Percentiles rank a stretch among this genome's conserved stretches.
phyloP scores from a whole-genome alignment of 176 grass and related monocot species.

The Echinochloa phyllopogon region DNA sequence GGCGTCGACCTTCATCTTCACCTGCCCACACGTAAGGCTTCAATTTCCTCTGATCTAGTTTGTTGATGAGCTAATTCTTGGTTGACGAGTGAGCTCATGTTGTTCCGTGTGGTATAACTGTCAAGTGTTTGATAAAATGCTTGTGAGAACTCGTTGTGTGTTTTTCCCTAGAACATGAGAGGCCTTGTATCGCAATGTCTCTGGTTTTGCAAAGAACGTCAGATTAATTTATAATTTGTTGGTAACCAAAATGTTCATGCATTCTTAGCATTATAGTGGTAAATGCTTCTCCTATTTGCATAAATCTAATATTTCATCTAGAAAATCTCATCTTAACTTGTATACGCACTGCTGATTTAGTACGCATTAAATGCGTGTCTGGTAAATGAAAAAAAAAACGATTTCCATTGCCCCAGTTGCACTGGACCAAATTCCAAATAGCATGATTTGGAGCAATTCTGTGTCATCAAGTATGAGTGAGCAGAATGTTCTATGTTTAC shows the following conservation, averaged over 20 bases:
- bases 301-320: neutral
- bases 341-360: neutral
- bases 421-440: neutral
- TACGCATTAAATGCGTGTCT: neutral
- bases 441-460: neutral
- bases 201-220: neutral
- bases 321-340: neutral
- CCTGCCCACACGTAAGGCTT: neutral
- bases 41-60: neutral
- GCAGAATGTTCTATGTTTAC: slow-evolving; percentile 18
- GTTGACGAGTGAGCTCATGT: neutral
- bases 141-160: neutral
- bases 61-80: neutral
- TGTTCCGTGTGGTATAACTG: neutral
- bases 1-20: neutral
- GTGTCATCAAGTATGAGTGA: neutral
- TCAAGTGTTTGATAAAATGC: slow-evolving; percentile 35
- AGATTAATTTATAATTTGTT: neutral
- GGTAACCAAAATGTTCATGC: neutral
- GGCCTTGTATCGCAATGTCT: neutral
- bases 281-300: neutral
- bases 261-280: neutral
- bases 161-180: neutral
- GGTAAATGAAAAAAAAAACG: neutral
- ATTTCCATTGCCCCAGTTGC: no score